These are phyloP conservation scores for Copromyces sp. DNA, from an alignment of 495 filamentous ascomycete species.

Conservation along the genomic window DNA sequence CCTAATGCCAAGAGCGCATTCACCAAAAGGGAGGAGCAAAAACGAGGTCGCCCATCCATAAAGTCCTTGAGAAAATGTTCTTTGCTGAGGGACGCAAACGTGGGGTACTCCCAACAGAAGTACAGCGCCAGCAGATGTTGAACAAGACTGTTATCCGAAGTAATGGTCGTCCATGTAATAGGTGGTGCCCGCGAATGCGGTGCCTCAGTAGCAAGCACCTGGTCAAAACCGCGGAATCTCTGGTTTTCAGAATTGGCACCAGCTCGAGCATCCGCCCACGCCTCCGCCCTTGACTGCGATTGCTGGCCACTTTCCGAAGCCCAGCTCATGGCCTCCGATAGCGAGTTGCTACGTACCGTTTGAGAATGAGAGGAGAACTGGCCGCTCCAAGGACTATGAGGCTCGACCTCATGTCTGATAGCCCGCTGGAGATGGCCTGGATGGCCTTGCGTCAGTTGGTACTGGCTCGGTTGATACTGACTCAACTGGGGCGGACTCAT, in stretches of 20 bases:
- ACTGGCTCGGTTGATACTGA: not conserved
- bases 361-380: constrained; percentile 33
- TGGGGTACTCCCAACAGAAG: constrained; percentile 76
- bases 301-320: constrained; percentile 19
- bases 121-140: constrained; percentile 59
- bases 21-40: constrained; percentile 64
- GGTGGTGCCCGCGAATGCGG: constrained; percentile 29
- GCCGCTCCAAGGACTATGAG: constrained; percentile 29
- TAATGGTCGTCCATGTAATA: constrained; percentile 51
- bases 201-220: constrained; percentile 25
- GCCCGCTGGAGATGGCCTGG: not conserved
- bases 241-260: constrained; percentile 6
- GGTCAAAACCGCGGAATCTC: constrained; percentile 25
- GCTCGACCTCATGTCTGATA: constrained; percentile 26
- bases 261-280: constrained; percentile 26
- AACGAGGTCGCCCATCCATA: constrained; percentile 39
- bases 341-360: constrained; percentile 27
- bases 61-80: constrained; percentile 64
- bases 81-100: constrained; percentile 60
- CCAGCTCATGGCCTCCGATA: constrained; percentile 31
- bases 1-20: constrained; percentile 65
- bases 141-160: constrained; percentile 45
- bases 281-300: constrained; percentile 29
- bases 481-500: not conserved
- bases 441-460: not conserved